Conservation (phyloP, 495 filamentous ascomycete genomes). For the Chlorociboria aeruginascens region DNA sequence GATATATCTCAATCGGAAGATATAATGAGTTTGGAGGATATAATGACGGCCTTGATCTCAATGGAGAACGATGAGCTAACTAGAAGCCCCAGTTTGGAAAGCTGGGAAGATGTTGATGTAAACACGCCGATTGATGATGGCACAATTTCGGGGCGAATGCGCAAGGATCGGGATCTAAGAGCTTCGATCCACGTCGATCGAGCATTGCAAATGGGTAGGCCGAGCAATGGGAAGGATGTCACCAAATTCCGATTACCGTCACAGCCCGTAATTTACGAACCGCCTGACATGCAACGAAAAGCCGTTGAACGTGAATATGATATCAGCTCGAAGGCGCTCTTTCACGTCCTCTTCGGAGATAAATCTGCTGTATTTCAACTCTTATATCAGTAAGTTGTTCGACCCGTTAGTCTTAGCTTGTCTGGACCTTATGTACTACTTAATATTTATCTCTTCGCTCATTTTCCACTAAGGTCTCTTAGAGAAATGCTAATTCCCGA, state of each 20-base stretch:
- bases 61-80: slow-evolving; percentile 36
- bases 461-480: too few species aligned
- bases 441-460: too few species aligned
- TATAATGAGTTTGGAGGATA: slow-evolving; percentile 46
- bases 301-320: slow-evolving; percentile 69
- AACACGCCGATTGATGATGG: slow-evolving; percentile 51
- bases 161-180: slow-evolving; percentile 42
- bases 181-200: slow-evolving; percentile 51
- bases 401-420: too few species aligned
- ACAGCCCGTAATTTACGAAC: slow-evolving; percentile 71
- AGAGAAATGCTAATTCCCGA: too few species aligned
- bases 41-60: slow-evolving; percentile 51
- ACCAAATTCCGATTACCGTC: slow-evolving; percentile 77
- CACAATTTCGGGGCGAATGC: slow-evolving; percentile 29
- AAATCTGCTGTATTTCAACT: slow-evolving; percentile 89
- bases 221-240: slow-evolving; percentile 33
- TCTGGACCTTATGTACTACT: too few species aligned
- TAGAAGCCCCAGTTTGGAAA: slow-evolving; percentile 65
- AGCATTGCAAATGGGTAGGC: slow-evolving; percentile 38
- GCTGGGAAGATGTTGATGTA: slow-evolving; percentile 79
- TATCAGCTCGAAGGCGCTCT: slow-evolving; percentile 82
- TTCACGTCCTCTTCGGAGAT: slow-evolving; percentile 93
- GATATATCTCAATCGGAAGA: slow-evolving; percentile 58
- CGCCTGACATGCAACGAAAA: slow-evolving; percentile 59
- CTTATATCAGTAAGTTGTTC: slow-evolving; percentile 45